phyloP scores from a whole-genome alignment of 2,329 filamentous ascomycete species.

The Penicillium hesseltinei region DNA sequence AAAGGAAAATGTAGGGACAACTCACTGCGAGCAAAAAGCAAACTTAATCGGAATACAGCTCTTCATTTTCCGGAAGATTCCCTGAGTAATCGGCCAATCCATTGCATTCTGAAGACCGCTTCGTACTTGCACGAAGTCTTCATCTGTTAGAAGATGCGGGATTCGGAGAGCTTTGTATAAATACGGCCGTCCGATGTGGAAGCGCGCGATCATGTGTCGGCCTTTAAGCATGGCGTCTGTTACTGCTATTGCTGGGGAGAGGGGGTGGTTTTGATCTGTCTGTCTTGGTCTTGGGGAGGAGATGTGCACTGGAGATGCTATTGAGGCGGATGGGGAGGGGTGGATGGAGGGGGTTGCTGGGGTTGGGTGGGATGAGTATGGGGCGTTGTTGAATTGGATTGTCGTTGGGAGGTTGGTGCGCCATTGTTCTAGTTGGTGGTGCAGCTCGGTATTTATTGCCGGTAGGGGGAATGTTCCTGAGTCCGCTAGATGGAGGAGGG shows the following conservation, averaged over 20 bases:
- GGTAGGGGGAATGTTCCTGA: constrained; percentile 48
- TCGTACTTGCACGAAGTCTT: constrained; percentile 41
- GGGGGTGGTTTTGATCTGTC: constrained; percentile 22
- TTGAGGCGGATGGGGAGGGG: constrained; percentile 19
- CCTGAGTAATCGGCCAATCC: constrained; percentile 42
- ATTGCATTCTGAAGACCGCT: constrained; percentile 42
- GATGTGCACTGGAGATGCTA: constrained; percentile 20
- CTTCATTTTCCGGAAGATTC: constrained; percentile 43
- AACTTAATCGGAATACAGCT: constrained; percentile 45
- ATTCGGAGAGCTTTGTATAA: constrained; percentile 45
- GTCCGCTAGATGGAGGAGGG: constrained; percentile 28
- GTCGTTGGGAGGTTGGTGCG: constrained; percentile 50
- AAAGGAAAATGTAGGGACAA: background rate
- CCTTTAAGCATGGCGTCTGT: constrained; percentile 41
- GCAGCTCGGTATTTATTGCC: constrained; percentile 51
- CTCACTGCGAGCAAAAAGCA: constrained; percentile 43
- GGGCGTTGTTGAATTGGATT: constrained; percentile 46
- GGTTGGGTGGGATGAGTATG: constrained; percentile 17
- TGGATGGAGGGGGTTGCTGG: constrained; percentile 23
- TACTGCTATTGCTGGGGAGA: constrained; percentile 36
- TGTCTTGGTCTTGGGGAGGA: constrained; percentile 18
- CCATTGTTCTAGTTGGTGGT: constrained; percentile 58
- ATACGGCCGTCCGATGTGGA: constrained; percentile 44
- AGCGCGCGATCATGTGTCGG: constrained; percentile 40
- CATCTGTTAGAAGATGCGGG: constrained; percentile 36